A percentile compares a stretch with the other conserved stretches of the same genome.
Conservation (phyloP, 2,329 filamentous ascomycete genomes). For the Diaporthe ilicicola region DNA sequence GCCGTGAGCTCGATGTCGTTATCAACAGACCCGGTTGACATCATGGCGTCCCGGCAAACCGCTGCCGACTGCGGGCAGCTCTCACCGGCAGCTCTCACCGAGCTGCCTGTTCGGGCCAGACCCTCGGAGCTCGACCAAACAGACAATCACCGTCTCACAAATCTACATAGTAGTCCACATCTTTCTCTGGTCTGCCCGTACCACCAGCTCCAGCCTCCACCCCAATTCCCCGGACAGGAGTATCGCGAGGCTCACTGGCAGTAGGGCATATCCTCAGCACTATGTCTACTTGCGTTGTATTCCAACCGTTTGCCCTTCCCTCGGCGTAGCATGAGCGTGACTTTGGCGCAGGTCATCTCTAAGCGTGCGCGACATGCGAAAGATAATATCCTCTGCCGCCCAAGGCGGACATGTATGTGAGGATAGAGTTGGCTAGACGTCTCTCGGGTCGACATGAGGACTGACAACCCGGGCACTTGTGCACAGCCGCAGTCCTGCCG, state of each 20-base stretch:
- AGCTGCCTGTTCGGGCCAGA: conserved; percentile 11
- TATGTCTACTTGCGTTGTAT: not conserved
- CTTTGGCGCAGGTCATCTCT: not conserved
- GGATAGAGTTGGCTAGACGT: not conserved
- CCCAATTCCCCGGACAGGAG: too few relatives aligned
- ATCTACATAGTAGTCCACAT: too few relatives aligned
- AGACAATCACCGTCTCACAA: not conserved
- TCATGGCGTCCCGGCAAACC: conserved; percentile 20
- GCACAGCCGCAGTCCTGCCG: not conserved
- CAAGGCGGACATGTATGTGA: not conserved
- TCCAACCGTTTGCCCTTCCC: not conserved
- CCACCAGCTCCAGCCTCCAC: not conserved
- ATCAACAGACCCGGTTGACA: conserved; percentile 23
- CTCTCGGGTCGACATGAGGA: not conserved
- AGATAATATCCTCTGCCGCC: not conserved
- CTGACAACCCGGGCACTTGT: not conserved
- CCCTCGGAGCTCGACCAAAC: not conserved
- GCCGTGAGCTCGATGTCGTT: conserved; percentile 20
- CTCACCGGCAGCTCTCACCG: not conserved
- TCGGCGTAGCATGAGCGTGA: not conserved
- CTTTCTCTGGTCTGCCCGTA: not conserved
- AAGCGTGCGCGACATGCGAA: not conserved
- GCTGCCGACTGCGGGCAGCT: conserved; percentile 4
- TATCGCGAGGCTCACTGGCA: not conserved
- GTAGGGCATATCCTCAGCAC: not conserved